A percentile compares a stretch with the other conserved stretches of the same genome.
Evolutionary conservation across 768 basidiomycete genomes (phyloP).

Genomic region (Tylopilus sp.): DNA sequence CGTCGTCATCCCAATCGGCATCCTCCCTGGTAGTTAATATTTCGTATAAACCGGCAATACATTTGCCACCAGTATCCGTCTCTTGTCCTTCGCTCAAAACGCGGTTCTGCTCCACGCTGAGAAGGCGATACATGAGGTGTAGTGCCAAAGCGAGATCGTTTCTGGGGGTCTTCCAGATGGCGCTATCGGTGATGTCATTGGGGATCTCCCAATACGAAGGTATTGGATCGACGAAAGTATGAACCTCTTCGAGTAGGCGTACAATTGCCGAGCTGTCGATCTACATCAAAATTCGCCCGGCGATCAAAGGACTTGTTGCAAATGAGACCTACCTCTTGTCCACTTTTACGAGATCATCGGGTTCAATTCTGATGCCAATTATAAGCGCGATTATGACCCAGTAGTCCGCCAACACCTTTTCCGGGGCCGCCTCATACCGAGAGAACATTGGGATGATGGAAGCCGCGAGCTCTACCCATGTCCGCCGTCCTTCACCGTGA

Average conservation of each 20-base stretch:
- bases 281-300: background rate
- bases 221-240: background rate
- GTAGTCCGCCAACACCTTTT: background rate
- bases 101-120: background rate
- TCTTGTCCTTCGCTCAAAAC: background rate
- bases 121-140: background rate
- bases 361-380: background rate
- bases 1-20: background rate
- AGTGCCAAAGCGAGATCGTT: background rate
- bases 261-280: background rate
- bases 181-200: background rate
- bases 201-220: background rate
- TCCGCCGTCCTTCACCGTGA: background rate
- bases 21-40: background rate
- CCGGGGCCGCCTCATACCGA: background rate
- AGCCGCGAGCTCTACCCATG: background rate
- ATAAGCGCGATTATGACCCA: background rate
- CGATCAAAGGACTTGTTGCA: background rate
- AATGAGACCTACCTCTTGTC: background rate
- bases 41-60: background rate
- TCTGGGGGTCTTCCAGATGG: background rate
- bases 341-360: background rate
- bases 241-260: background rate
- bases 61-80: background rate
- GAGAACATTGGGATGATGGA: background rate